Evolutionary conservation across 1,139 yeast species (phyloP).

Genomic region (Torulaspora globosa): DNA sequence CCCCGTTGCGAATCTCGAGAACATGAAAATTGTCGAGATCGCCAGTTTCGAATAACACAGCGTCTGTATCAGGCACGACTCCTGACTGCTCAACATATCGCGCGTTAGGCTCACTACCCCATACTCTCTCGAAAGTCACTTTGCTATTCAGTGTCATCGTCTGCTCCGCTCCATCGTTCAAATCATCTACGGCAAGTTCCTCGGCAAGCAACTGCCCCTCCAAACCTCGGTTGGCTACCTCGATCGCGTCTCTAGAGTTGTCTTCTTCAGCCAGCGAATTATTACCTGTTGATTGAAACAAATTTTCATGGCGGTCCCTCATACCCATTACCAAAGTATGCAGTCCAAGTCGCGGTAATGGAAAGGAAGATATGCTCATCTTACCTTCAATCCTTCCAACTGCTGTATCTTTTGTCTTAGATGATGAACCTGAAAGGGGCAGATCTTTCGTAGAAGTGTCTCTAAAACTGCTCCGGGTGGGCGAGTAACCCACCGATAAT

Average conservation of each 20-base stretch:
- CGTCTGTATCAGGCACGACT: constrained; percentile 35
- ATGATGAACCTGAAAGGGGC: constrained; percentile 1
- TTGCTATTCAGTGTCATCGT: constrained; percentile 30
- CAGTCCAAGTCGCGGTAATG: constrained; percentile 40
- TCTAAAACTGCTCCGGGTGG: constrained; percentile 15
- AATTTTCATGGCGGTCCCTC: constrained; percentile 26
- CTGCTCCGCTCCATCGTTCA: constrained; percentile 34
- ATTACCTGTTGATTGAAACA: constrained; percentile 40
- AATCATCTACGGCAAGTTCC: constrained; percentile 34
- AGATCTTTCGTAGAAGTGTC: constrained; percentile 4
- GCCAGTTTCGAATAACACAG: constrained; percentile 31
- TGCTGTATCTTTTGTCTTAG: constrained; percentile 1
- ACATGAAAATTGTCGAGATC: constrained; percentile 31
- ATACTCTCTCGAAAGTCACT: constrained; percentile 29
- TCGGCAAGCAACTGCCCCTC: constrained; percentile 12
- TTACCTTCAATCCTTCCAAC: constrained; percentile 18
- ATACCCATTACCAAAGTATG: constrained; percentile 39
- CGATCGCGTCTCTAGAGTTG: constrained; percentile 39
- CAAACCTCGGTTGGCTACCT: constrained; percentile 6
- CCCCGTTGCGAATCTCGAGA: constrained; percentile 47
- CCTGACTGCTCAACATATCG: constrained; percentile 28
- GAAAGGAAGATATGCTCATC: constrained; percentile 35
- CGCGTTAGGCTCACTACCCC: constrained; percentile 32
- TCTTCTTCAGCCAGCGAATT: constrained; percentile 39
- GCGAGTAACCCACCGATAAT: constrained; percentile 49